phyloP scores from a whole-genome alignment of 2,329 filamentous ascomycete species.

The Didymella glomerata region DNA sequence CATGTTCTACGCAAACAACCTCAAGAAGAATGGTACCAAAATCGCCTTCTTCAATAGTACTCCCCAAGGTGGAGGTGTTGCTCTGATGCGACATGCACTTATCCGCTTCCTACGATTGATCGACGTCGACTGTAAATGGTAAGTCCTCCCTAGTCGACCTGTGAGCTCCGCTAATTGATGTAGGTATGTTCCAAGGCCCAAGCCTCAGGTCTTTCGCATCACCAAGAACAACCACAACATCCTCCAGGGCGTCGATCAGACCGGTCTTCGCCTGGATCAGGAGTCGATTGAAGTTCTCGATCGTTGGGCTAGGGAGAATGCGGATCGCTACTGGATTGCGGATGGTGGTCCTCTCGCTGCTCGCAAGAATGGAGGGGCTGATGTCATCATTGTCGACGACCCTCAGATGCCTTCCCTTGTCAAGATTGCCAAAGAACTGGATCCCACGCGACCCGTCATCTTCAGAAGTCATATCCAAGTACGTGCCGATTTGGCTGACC shows the following conservation, averaged over 20 bases:
- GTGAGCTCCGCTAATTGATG: conserved; percentile 17
- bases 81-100: conserved; percentile 81
- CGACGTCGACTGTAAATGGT: conserved; percentile 78
- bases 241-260: conserved; percentile 75
- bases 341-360: conserved; percentile 72
- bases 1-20: conserved; percentile 67
- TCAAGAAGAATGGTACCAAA: conserved; percentile 70
- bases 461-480: conserved; percentile 88
- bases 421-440: conserved; percentile 73
- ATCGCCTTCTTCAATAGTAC: conserved; percentile 83
- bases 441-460: conserved; percentile 77
- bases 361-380: conserved; percentile 74
- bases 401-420: conserved; percentile 85
- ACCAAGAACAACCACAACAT: conserved; percentile 92
- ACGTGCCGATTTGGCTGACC: conserved; percentile 73
- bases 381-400: conserved; percentile 81
- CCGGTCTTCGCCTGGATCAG: conserved; percentile 68
- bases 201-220: conserved; percentile 79
- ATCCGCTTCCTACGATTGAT: conserved; percentile 74
- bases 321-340: conserved; percentile 76
- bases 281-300: conserved; percentile 70
- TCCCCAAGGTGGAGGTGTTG: conserved; percentile 83
- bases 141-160: conserved; percentile 44
- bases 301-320: conserved; percentile 78
- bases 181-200: conserved; percentile 78